Evolutionary conservation across 78 protist species (phyloP).

Genomic region (Dictyostelium citrinum): DNA sequence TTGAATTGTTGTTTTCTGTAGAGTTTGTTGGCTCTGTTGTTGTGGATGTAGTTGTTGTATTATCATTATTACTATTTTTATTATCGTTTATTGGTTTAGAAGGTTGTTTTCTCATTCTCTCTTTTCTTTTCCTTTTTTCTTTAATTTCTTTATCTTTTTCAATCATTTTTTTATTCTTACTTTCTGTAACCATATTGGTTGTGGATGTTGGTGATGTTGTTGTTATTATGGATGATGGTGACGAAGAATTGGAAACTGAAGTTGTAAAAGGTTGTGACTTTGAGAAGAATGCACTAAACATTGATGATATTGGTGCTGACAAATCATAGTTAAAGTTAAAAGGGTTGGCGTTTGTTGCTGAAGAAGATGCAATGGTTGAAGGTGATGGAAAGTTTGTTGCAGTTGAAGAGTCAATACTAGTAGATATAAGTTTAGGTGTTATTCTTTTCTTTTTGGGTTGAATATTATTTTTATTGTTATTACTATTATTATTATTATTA

Average conservation of each 20-base stretch:
- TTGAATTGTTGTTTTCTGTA: not conserved
- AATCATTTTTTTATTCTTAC: not conserved
- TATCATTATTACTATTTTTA: not conserved
- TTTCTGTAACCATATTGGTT: not conserved
- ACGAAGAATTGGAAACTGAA: no score
- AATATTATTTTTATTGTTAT: not conserved
- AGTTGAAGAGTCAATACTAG: not conserved
- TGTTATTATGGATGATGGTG: no score
- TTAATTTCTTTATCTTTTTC: not conserved
- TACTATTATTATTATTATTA: not conserved
- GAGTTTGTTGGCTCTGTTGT: not conserved
- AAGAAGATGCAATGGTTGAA: not conserved
- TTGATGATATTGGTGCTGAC: conserved; percentile 11
- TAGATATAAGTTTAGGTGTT: not conserved
- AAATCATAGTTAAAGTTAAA: conserved; percentile 38
- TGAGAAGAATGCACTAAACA: conserved; percentile 17
- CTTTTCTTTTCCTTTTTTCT: conserved; percentile 7
- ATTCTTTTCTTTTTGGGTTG: not conserved
- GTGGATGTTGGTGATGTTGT: no score
- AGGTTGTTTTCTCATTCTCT: not conserved
- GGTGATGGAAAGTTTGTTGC: not conserved
- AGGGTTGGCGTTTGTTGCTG: not conserved
- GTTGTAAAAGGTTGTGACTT: not conserved
- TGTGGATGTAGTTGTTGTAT: not conserved
- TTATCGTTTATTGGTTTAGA: not conserved